Evolutionary conservation across 768 basidiomycete genomes (phyloP).

Genomic region (Termitomyces sp.): DNA sequence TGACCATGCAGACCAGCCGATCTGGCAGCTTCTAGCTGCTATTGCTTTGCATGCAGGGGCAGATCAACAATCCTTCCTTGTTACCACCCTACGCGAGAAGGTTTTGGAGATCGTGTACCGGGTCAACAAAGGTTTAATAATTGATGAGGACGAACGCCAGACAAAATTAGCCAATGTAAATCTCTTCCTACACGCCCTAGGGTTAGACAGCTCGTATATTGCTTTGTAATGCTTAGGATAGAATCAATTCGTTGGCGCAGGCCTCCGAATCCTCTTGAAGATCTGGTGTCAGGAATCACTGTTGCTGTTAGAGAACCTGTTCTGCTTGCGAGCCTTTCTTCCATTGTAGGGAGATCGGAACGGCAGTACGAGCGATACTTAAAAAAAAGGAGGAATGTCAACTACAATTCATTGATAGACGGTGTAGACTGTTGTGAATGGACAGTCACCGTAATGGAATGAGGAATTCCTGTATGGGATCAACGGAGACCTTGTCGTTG

Average conservation of each 20-base stretch:
- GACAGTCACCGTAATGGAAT: no score
- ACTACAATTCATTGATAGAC: constrained; percentile 18
- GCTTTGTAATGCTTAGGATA: constrained; percentile 46
- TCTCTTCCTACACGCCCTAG: constrained; percentile 80
- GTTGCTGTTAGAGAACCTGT: constrained; percentile 55
- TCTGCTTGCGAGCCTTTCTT: constrained; percentile 57
- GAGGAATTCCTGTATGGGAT: no score
- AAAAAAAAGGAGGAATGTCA: constrained; percentile 12
- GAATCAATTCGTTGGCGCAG: constrained; percentile 56
- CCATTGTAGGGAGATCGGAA: constrained; percentile 46
- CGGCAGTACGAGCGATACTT: constrained; percentile 39
- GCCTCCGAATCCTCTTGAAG: constrained; percentile 60
- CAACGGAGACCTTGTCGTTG: no score
- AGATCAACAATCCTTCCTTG: constrained; percentile 87
- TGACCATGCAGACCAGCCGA: constrained; percentile 79
- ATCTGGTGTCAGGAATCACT: constrained; percentile 63
- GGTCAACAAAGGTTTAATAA: constrained; percentile 71
- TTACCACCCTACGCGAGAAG: constrained; percentile 85
- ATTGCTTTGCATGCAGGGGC: constrained; percentile 80
- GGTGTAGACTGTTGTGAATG: no score
- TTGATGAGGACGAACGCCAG: constrained; percentile 67
- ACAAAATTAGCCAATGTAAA: constrained; percentile 91
- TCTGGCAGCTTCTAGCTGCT: constrained; percentile 94
- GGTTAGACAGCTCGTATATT: constrained; percentile 67
- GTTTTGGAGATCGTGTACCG: constrained; percentile 86